Conservation (phyloP, 108 stramenopile species). For the Fragilariopsis cylindrus region DNA sequence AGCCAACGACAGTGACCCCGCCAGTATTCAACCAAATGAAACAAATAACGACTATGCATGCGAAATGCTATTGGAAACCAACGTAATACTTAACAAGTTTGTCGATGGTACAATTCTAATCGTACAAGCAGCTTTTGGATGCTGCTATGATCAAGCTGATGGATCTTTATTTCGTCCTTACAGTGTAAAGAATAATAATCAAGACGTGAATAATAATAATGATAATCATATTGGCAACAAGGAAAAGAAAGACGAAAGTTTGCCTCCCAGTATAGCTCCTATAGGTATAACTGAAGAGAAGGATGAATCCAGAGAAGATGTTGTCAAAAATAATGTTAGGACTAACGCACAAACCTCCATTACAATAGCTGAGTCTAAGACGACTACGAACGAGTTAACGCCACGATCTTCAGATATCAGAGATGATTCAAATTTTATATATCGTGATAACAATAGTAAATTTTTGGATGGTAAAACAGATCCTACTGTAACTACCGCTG, state of each 20-base stretch:
- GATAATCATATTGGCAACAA: too few species aligned
- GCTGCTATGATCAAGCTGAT: not conserved
- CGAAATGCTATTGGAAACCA: not conserved
- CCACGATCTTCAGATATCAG: too few species aligned
- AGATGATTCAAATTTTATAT: not conserved
- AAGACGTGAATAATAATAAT: too few species aligned
- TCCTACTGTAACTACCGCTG: not conserved
- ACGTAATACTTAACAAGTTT: not conserved
- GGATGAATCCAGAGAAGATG: too few species aligned
- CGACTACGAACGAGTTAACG: too few species aligned
- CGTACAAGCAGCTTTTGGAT: constrained; percentile 4
- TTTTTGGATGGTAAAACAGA: not conserved
- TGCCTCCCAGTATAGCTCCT: too few species aligned
- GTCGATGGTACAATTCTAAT: constrained; percentile 6
- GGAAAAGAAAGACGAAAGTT: too few species aligned
- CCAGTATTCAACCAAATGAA: too few species aligned
- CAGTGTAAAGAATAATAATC: not conserved
- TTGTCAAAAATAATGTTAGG: too few species aligned
- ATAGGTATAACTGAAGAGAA: too few species aligned
- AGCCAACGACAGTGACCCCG: not conserved
- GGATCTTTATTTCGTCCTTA: not conserved
- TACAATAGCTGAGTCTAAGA: too few species aligned
- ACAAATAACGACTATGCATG: not conserved
- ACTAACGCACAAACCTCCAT: too few species aligned
- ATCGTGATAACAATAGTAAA: not conserved